Percentiles rank a stretch among this genome's conserved stretches.
Evolutionary conservation across 257 asterid genomes (phyloP).

Genomic region (Solanum chilense): DNA sequence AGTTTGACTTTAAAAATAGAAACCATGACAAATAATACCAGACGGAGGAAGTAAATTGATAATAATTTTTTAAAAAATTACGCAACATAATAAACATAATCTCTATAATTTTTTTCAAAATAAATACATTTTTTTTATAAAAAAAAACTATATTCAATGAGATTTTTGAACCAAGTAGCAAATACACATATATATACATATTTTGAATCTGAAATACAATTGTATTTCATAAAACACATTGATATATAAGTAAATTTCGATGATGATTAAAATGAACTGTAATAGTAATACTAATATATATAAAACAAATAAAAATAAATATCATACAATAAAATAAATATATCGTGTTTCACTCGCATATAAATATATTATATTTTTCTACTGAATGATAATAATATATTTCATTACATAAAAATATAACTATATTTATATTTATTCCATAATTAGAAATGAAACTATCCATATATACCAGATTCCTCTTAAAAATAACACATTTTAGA

Average conservation of each 20-base stretch:
- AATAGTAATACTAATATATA: not conserved
- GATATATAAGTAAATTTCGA: not conserved
- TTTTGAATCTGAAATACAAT: not conserved
- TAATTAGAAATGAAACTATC: not conserved
- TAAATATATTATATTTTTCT: not conserved
- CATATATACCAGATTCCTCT: not conserved
- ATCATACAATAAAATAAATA: not conserved
- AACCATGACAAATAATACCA: too few species aligned
- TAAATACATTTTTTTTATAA: not conserved
- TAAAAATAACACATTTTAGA: not conserved
- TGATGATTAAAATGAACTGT: not conserved
- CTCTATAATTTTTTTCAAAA: not conserved
- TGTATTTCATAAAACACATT: not conserved
- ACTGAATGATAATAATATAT: too few species aligned
- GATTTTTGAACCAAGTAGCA: not conserved
- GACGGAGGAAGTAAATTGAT: too few species aligned
- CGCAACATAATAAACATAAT: not conserved
- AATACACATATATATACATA: not conserved
- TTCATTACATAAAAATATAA: not conserved
- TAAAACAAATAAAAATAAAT: not conserved
- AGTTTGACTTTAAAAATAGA: too few species aligned
- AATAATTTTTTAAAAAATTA: fast-evolving
- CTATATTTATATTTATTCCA: not conserved
- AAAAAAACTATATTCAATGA: not conserved
- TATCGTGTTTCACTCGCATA: not conserved